These are phyloP conservation scores for Graphilbum fragrans DNA, from an alignment of 2,329 filamentous ascomycete genomes.

Conservation along the genomic window DNA sequence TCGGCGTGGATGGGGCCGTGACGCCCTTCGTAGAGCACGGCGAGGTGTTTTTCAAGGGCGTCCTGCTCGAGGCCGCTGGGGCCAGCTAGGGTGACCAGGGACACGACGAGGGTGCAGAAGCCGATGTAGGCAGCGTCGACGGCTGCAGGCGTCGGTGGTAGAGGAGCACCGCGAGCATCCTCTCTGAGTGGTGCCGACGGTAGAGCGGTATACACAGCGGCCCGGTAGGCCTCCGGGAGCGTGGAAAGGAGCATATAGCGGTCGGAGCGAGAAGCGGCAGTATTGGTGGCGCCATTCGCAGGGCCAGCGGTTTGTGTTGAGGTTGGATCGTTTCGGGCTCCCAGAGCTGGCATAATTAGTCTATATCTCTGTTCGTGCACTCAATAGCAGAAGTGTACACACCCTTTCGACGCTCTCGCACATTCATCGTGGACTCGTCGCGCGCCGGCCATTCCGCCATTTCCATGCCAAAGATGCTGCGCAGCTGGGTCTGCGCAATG, in stretches of 20 bases:
- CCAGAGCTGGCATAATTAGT: no score
- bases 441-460: constrained; percentile 69
- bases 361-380: no score
- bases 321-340: no score
- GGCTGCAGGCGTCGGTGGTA: constrained; percentile 23
- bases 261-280: constrained; percentile 30
- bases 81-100: constrained; percentile 64
- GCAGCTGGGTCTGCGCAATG: constrained; percentile 60
- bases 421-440: constrained; percentile 63
- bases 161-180: constrained; percentile 39
- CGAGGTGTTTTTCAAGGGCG: constrained; percentile 59
- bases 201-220: constrained; percentile 14
- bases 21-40: constrained; percentile 13
- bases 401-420: constrained; percentile 63
- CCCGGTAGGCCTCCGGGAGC: constrained; percentile 56
- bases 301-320: neutral
- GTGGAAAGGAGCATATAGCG: constrained; percentile 67
- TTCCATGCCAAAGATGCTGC: constrained; percentile 77
- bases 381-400: constrained; percentile 13
- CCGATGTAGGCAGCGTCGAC: constrained; percentile 71
- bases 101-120: constrained; percentile 68
- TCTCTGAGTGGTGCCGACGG: no score
- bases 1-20: constrained; percentile 22
- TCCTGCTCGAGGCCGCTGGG: constrained; percentile 57
- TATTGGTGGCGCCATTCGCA: constrained; percentile 11